phyloP scores from a whole-genome alignment of 768 basidiomycete genomes.

The Exidia glandulosa region DNA sequence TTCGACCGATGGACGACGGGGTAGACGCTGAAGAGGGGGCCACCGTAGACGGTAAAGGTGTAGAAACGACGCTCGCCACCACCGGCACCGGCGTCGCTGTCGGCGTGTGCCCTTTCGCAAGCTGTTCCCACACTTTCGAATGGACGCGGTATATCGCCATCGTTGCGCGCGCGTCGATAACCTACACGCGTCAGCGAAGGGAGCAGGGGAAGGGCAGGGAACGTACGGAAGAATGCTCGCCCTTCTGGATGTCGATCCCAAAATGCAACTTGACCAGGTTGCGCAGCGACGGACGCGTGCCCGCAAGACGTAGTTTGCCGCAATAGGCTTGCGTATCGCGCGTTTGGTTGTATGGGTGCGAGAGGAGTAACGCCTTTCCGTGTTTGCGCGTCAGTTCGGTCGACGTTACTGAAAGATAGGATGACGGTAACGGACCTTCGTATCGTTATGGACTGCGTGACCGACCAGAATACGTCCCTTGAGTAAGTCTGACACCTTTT shows the following conservation, averaged over 20 bases:
- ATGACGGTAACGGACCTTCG: conserved; percentile 46
- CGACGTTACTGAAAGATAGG: background rate
- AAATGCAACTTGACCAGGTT: conserved; percentile 73
- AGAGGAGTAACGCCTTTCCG: conserved; percentile 57
- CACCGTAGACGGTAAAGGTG: background rate
- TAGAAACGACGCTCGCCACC: background rate
- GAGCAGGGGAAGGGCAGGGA: background rate
- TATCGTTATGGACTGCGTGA: conserved; percentile 85
- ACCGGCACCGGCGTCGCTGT: background rate
- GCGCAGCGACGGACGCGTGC: conserved; percentile 61
- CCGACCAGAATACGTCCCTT: conserved; percentile 76
- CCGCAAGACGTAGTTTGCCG: conserved; percentile 42
- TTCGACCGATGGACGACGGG: background rate
- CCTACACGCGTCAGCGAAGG: conserved; percentile 36
- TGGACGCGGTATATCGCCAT: conserved; percentile 88
- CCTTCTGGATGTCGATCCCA: conserved; percentile 68
- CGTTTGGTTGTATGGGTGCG: conserved; percentile 51
- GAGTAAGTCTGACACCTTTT: conserved; percentile 61
- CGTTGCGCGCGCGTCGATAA: conserved; percentile 86
- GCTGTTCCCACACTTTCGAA: conserved; percentile 67
- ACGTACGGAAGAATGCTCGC: conserved; percentile 72
- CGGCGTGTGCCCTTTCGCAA: background rate
- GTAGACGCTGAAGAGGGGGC: background rate
- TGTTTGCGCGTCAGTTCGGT: background rate
- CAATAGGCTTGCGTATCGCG: conserved; percentile 64